Conservation (phyloP, 805 yeast genomes). For the Kodamaea kakaduensis region DNA sequence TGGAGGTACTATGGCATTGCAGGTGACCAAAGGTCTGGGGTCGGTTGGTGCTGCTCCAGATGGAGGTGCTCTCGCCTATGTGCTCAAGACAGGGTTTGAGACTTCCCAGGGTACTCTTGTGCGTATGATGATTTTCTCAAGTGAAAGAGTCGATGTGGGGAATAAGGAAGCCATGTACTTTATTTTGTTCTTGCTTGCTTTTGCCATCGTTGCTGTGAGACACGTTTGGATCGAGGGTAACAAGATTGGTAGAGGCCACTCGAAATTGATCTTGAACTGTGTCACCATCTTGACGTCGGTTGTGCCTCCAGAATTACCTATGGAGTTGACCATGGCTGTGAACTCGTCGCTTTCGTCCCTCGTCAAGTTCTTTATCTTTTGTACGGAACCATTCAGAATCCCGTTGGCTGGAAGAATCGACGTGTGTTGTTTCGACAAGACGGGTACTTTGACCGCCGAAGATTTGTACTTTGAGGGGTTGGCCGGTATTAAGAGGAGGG, state of each 20-base stretch:
- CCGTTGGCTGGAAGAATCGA: conserved; percentile 98
- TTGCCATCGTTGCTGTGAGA: conserved; percentile 94
- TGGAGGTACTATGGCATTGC: conserved; percentile 96
- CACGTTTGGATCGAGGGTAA: conserved; percentile 99
- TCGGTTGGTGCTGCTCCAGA: conserved; percentile 72
- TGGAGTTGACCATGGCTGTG: conserved; percentile 98
- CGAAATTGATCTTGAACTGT: conserved; percentile 92
- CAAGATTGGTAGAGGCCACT: conserved; percentile 89
- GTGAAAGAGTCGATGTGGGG: conserved; percentile 95
- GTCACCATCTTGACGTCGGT: conserved; percentile 93
- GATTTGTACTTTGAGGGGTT: conserved; percentile 94
- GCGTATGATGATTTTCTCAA: conserved; percentile 94
- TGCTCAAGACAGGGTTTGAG: conserved; percentile 94
- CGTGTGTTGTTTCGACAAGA: conserved; percentile 97
- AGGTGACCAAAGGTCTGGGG: conserved; percentile 69
- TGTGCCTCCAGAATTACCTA: conserved; percentile 98
- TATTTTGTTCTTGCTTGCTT: conserved; percentile 80
- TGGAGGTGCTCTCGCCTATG: conserved; percentile 85
- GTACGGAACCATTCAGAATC: conserved; percentile 98
- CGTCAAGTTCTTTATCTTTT: conserved; percentile 82
- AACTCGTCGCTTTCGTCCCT: conserved; percentile 86
- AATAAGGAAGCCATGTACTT: conserved; percentile 91
- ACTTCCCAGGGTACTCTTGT: conserved; percentile 97
- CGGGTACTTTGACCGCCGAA: conserved; percentile 97
- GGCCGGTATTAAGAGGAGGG: conserved; percentile 75